phyloP scores from a whole-genome alignment of 1,139 yeast species.

The Casaregolazyma lundiana region DNA sequence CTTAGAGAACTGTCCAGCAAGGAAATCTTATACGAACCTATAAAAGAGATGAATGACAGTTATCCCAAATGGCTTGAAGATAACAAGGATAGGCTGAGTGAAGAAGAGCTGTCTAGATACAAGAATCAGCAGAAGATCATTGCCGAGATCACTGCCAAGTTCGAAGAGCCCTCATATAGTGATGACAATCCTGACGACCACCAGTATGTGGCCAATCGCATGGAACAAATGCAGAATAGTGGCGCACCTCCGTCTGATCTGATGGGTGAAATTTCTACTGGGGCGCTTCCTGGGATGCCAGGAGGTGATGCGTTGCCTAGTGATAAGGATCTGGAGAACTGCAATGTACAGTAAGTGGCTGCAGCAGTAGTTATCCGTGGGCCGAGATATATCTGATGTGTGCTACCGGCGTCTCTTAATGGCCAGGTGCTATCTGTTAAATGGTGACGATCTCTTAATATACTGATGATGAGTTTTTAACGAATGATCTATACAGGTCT shows the following conservation, averaged over 20 bases:
- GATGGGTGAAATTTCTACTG: slow-evolving; percentile 59
- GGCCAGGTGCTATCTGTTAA: too few relatives aligned
- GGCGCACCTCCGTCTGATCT: slow-evolving; percentile 88
- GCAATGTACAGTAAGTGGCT: slow-evolving; percentile 12
- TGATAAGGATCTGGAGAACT: slow-evolving; percentile 12
- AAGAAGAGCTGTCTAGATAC: slow-evolving; percentile 33
- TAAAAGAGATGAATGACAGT: slow-evolving; percentile 71
- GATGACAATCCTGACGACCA: slow-evolving; percentile 50
- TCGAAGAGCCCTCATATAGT: slow-evolving; percentile 52
- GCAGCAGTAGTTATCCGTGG: neutral
- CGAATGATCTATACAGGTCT: too few relatives aligned
- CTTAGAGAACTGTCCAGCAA: slow-evolving; percentile 80
- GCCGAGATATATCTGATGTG: too few relatives aligned
- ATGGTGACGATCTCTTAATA: too few relatives aligned
- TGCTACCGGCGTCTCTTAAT: too few relatives aligned
- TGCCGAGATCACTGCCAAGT: slow-evolving; percentile 49
- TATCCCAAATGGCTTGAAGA: slow-evolving; percentile 55
- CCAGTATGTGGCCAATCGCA: slow-evolving; percentile 49
- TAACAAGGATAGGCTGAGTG: slow-evolving; percentile 37
- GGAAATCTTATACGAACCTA: slow-evolving; percentile 82
- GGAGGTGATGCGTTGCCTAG: slow-evolving; percentile 15
- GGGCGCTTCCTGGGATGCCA: slow-evolving; percentile 44
- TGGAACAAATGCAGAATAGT: slow-evolving; percentile 52
- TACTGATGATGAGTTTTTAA: too few relatives aligned
- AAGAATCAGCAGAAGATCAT: slow-evolving; percentile 34